These are phyloP conservation scores for Aulographum hederae DNA, from an alignment of 2,329 filamentous ascomycete species.

Conservation along the genomic window DNA sequence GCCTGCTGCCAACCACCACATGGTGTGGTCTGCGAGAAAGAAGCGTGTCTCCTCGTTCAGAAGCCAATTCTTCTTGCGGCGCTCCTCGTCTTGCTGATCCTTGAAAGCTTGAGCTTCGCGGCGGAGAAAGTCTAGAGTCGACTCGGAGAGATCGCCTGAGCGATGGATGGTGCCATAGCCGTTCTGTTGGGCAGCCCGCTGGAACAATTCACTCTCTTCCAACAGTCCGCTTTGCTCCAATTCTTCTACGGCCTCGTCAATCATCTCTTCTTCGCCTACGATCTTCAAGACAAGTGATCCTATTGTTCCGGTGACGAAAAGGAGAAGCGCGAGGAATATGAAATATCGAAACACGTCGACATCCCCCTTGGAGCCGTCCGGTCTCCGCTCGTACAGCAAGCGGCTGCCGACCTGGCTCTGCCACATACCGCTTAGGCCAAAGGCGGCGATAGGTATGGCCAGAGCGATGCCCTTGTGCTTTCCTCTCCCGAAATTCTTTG, in stretches of 20 bases:
- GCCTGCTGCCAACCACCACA: conserved; percentile 85
- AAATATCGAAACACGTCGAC: conserved; percentile 74
- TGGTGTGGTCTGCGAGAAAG: conserved; percentile 75
- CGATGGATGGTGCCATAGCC: conserved; percentile 46
- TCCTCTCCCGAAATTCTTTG: conserved; percentile 91
- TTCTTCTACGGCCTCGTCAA: conserved; percentile 78
- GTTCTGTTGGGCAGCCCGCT: conserved; percentile 31
- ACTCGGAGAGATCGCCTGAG: conserved; percentile 25
- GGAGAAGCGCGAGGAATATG: conserved; percentile 58
- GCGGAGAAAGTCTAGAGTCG: conserved; percentile 25
- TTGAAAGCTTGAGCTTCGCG: conserved; percentile 27
- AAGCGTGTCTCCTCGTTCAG: conserved; percentile 77
- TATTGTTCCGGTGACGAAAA: conserved; percentile 51
- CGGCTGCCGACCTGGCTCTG: conserved; percentile 73
- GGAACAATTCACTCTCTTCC: conserved; percentile 57
- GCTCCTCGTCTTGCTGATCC: conserved; percentile 30
- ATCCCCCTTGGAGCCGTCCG: conserved; percentile 42
- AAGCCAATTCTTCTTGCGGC: conserved; percentile 70
- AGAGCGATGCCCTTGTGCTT: conserved; percentile 77
- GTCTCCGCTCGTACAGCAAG: conserved; percentile 50
- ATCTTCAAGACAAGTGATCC: conserved; percentile 60
- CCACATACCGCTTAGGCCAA: conserved; percentile 92
- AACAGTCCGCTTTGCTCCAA: conserved; percentile 77
- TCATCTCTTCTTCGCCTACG: conserved; percentile 70
- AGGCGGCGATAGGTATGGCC: conserved; percentile 77